Conservation (phyloP, 2,329 filamentous ascomycete genomes). For the Pseudogymnoascus sp. region DNA sequence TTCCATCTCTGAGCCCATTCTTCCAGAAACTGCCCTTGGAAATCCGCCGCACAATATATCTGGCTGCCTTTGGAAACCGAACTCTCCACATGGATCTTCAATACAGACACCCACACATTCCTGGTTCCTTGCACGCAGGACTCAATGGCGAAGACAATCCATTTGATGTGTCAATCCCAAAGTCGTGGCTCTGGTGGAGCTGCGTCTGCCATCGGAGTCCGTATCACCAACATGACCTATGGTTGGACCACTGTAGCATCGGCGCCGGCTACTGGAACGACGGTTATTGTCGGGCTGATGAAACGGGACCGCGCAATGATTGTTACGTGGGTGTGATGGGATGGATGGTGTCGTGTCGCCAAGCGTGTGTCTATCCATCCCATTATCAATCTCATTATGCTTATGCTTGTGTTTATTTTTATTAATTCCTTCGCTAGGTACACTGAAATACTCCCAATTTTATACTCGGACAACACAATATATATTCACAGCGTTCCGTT, state of each 20-base stretch:
- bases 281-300: not conserved
- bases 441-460: not conserved
- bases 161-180: not conserved
- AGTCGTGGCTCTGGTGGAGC: not conserved
- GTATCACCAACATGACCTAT: no score
- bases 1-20: not conserved
- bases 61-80: not conserved
- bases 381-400: no score
- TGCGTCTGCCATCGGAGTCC: not conserved
- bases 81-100: not conserved
- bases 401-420: not conserved
- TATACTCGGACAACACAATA: not conserved
- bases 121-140: not conserved
- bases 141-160: not conserved
- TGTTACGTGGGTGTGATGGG: not conserved
- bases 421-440: not conserved
- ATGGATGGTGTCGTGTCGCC: not conserved
- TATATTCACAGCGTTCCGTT: not conserved
- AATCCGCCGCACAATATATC: not conserved
- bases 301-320: not conserved
- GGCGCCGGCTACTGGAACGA: not conserved
- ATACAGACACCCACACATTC: not conserved
- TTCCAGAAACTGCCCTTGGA: not conserved
- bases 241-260: not conserved
- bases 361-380: not conserved